A percentile compares a stretch with the other conserved stretches of the same genome.
Evolutionary conservation across 1,139 yeast genomes (phyloP).

Genomic region (Magnusiomyces magnusii): DNA sequence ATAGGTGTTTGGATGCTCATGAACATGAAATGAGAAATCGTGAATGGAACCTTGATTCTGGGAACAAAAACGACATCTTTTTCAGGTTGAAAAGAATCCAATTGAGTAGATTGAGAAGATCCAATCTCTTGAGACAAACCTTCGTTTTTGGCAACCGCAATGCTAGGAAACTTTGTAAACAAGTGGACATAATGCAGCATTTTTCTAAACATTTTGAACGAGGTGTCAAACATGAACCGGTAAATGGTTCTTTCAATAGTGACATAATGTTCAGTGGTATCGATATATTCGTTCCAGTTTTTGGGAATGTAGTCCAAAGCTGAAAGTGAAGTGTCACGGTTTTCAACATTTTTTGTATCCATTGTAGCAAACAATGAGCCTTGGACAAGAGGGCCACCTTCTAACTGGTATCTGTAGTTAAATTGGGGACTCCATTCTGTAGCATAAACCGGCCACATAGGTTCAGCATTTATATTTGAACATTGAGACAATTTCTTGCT

Average conservation of each 20-base stretch:
- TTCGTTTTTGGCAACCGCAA: not conserved
- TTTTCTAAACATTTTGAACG: not conserved
- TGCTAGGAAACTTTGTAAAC: not conserved
- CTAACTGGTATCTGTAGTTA: not conserved
- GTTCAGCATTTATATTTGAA: not conserved
- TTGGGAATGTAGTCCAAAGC: not conserved
- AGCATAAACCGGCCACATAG: not conserved
- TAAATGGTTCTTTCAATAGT: not conserved
- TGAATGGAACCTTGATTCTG: not conserved
- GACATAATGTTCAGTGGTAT: not conserved
- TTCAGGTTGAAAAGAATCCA: too few species aligned
- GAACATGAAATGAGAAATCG: not conserved
- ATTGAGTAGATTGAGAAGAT: too few species aligned
- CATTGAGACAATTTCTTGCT: not conserved
- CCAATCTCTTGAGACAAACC: too few species aligned
- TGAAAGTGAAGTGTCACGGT: not conserved
- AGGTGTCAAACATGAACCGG: not conserved
- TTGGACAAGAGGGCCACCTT: not conserved
- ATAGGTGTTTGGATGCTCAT: not conserved
- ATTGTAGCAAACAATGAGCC: not conserved
- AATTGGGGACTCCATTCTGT: not conserved
- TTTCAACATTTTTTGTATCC: not conserved
- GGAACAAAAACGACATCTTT: too few species aligned
- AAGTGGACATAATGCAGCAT: not conserved
- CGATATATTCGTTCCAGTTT: not conserved